A percentile compares a stretch with the other conserved stretches of the same genome.
Conservation (phyloP, 2,329 filamentous ascomycete species). For the Neofusicoccum sp. region DNA sequence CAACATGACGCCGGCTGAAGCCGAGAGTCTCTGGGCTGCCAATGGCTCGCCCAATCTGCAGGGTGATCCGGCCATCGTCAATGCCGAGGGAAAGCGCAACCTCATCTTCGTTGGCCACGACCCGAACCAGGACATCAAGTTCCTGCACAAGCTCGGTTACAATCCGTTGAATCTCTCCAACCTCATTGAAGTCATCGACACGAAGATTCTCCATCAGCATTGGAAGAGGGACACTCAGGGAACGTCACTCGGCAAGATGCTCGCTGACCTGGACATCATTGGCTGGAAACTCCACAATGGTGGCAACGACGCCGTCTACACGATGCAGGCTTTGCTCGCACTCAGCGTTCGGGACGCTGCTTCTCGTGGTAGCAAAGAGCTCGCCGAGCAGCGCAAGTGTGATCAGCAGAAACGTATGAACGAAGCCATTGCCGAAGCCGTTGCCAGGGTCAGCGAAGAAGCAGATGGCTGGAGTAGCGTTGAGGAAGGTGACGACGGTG, state of each 20-base stretch:
- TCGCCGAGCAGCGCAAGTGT: conserved; percentile 30
- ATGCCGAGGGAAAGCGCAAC: conserved; percentile 51
- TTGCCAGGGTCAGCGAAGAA: conserved; percentile 43
- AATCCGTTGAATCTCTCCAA: conserved; percentile 57
- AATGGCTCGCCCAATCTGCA: not conserved
- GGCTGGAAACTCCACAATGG: conserved; percentile 78
- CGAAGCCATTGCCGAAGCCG: conserved; percentile 33
- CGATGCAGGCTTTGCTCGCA: conserved; percentile 71
- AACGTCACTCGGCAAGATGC: conserved; percentile 62
- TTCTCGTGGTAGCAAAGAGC: conserved; percentile 34
- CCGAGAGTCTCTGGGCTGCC: not conserved
- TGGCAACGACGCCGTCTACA: conserved; percentile 82
- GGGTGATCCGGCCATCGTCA: not conserved
- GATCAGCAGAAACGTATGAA: conserved; percentile 31
- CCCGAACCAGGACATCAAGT: conserved; percentile 66
- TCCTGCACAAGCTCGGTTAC: conserved; percentile 67
- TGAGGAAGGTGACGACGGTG: conserved; percentile 40
- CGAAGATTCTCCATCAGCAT: conserved; percentile 68
- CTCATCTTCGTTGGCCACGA: conserved; percentile 83
- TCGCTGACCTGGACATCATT: conserved; percentile 65
- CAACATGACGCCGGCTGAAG: not conserved
- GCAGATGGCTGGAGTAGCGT: conserved; percentile 41
- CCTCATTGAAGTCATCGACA: conserved; percentile 71
- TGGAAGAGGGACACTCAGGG: conserved; percentile 58
- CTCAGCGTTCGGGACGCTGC: conserved; percentile 55